A percentile compares a stretch with the other conserved stretches of the same genome.
These are phyloP conservation scores for Xylaria telfairii DNA, from an alignment of 495 filamentous ascomycete genomes.

Conservation along the genomic window DNA sequence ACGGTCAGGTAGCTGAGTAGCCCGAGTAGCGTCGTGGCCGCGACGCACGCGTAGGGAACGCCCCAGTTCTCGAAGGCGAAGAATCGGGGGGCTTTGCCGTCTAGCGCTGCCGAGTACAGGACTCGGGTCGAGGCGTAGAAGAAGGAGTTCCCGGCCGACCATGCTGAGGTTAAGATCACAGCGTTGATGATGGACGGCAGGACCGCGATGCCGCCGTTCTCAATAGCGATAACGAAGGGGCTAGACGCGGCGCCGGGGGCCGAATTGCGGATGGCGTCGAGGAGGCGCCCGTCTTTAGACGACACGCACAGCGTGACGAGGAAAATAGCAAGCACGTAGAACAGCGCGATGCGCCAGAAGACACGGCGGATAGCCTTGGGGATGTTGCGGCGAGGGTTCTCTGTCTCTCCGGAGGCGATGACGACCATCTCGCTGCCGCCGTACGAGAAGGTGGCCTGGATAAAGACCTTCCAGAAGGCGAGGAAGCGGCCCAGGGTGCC, in stretches of 20 bases:
- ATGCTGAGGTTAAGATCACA: slow-evolving; percentile 68
- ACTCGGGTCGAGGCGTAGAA: slow-evolving; percentile 73
- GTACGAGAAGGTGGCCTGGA: slow-evolving; percentile 64
- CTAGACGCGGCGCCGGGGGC: slow-evolving; percentile 61
- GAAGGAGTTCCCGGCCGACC: slow-evolving; percentile 72
- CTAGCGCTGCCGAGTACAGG: slow-evolving; percentile 62
- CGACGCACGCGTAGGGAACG: slow-evolving; percentile 62
- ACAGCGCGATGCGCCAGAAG: slow-evolving; percentile 72
- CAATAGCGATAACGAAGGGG: slow-evolving; percentile 65
- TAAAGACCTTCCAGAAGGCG: slow-evolving; percentile 67
- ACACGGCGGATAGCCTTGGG: slow-evolving; percentile 72
- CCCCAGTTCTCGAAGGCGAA: slow-evolving; percentile 60
- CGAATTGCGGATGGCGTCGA: slow-evolving; percentile 53
- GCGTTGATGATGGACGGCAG: slow-evolving; percentile 75
- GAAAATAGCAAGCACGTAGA: slow-evolving; percentile 73
- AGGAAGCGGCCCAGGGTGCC: slow-evolving; percentile 58
- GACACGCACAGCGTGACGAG: slow-evolving; percentile 69
- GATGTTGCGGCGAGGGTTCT: slow-evolving; percentile 73
- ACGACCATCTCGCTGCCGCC: slow-evolving; percentile 63
- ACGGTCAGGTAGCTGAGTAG: slow-evolving; percentile 62
- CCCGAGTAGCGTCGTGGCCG: slow-evolving; percentile 56
- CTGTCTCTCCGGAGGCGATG: slow-evolving; percentile 76
- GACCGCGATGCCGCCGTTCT: slow-evolving; percentile 65
- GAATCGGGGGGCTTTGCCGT: slow-evolving; percentile 64
- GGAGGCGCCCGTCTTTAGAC: slow-evolving; percentile 55